Evolutionary conservation across 148 eudicot genomes (phyloP), one percentile per base, ranked within the genome.

Genomic region (Cornus suecica): DNA sequence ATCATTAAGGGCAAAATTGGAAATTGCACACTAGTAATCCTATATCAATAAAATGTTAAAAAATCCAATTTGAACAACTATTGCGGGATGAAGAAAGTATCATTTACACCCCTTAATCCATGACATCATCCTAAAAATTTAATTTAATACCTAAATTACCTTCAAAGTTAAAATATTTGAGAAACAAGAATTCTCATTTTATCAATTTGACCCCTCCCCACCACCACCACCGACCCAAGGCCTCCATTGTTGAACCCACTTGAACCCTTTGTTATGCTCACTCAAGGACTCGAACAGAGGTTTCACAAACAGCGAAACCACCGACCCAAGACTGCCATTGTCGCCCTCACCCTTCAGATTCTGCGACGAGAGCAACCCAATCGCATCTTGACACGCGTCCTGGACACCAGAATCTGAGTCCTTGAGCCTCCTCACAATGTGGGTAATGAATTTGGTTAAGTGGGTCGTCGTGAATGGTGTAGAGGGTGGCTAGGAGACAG

Each of bases 261-360:
- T 94, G 99, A 6, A 91, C 97, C 74, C 87, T 68, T 90, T 94
- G 74, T 86, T 92, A 81, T 90, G 92, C 83, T 92, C 99, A 74
- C 86, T 82, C 96, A 94, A 84, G 8, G 95, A 89, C 85, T 94
- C 99, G 73, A 94, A 92, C 88, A 95, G 82, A 0, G 99, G 99
- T 89, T 83, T 92, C 75, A 84, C 89, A 79, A 95, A 95, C 77
- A 95, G 30, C 27, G 90, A 86, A 74, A 92, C 97, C 16, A 95
- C 81, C 6, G 72, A 79, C 11, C 84, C 84, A 20, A 65, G 56
- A 10, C 81, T 80, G 13, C 87, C 88, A 70, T 80, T 83, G 10
- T 86, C 90, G 28, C 75, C 83, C 31, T 79, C 88, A 11, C 89
- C 92, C 73, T 86, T 87, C 65, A 95, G 73, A 67, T 91, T 92